Evolutionary conservation across 768 basidiomycete species (phyloP).

Genomic region (Rhodotorula kratochvilovae): DNA sequence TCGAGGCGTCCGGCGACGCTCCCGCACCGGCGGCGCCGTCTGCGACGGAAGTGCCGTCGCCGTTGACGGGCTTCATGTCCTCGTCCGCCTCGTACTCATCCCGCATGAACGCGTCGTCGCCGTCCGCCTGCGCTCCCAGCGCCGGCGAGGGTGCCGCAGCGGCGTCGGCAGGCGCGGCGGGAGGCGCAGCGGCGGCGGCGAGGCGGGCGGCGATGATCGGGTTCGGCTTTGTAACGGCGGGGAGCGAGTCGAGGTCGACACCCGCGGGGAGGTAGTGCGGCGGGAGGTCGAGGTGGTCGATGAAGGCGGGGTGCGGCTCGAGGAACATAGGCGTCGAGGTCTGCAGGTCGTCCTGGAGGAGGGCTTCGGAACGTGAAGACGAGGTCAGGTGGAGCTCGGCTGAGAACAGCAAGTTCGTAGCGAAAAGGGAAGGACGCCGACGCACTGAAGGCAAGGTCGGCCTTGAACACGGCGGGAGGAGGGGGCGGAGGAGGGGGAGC

Average conservation of each 20-base stretch:
- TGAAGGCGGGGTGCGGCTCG: conserved; percentile 16
- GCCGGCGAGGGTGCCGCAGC: too few species aligned
- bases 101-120: not conserved
- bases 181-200: too few species aligned
- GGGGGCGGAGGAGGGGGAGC: not conserved
- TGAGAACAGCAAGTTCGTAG: not conserved
- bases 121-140: too few species aligned
- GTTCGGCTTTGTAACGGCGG: not conserved
- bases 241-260: not conserved
- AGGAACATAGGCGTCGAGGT: not conserved
- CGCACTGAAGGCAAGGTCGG: conserved; percentile 9
- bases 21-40: too few species aligned
- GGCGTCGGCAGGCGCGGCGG: too few species aligned
- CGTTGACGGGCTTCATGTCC: not conserved
- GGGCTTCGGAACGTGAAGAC: not conserved
- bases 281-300: conserved; percentile 21
- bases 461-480: not conserved
- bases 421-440: too few species aligned
- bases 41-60: not conserved
- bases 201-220: not conserved
- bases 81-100: not conserved
- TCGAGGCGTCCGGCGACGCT: not conserved
- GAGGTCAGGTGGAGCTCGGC: not conserved
- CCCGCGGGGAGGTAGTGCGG: conserved; percentile 11
- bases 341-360: conserved; percentile 23